phyloP scores from a whole-genome alignment of 192 early-diverging fungal species.

The Backusella tarrabulga region DNA sequence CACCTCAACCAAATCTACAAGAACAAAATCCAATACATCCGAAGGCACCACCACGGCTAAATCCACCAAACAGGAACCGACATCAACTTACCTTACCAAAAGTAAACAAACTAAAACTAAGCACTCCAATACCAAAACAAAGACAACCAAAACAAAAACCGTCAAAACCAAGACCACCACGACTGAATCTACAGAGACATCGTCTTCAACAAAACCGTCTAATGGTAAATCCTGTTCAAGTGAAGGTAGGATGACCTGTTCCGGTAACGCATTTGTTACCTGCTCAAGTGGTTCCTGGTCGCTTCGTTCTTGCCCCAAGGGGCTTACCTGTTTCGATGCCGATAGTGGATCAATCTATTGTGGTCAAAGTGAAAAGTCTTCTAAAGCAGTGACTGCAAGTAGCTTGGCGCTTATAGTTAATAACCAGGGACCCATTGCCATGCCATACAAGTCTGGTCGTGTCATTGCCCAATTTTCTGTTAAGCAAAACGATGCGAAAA shows the following conservation, averaged over 20 bases:
- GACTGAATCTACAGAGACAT: conserved; percentile 26
- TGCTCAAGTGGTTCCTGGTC: conserved; percentile 49
- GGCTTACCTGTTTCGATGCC: conserved; percentile 44
- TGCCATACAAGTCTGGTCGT: conserved; percentile 9
- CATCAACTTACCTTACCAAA: neutral
- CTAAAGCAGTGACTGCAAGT: neutral
- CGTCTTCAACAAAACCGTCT: conserved; percentile 30
- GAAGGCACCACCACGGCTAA: neutral
- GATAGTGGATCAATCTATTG: conserved; percentile 40
- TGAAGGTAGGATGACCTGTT: conserved; percentile 39
- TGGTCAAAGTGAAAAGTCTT: conserved; percentile 25
- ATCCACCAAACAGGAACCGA: neutral
- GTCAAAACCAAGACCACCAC: conserved; percentile 18
- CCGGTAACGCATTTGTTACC: conserved; percentile 40
- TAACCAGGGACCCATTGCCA: neutral
- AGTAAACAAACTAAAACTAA: neutral
- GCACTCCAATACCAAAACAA: neutral
- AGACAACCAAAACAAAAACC: conserved; percentile 13
- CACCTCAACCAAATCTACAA: neutral
- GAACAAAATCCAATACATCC: neutral
- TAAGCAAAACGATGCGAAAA: too few relatives aligned
- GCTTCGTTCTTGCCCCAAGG: conserved; percentile 38
- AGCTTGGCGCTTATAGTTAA: neutral
- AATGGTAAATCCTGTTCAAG: conserved; percentile 43
- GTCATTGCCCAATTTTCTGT: conserved; percentile 22